Evolutionary conservation across 1,284 basidiomycete species (phyloP).

Genomic region (Irpex rosettiformis): DNA sequence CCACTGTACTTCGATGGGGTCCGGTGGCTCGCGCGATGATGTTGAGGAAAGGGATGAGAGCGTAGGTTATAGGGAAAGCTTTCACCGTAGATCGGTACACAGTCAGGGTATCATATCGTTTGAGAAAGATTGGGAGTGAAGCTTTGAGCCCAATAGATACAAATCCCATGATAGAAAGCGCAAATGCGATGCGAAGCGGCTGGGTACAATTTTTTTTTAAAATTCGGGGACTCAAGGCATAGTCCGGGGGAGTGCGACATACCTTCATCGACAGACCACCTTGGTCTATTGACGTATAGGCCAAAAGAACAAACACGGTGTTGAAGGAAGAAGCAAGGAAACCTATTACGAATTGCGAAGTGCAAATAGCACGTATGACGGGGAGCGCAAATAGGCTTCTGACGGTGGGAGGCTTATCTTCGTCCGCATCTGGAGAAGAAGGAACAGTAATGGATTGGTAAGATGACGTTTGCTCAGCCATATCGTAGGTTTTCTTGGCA

Average conservation of each 20-base stretch:
- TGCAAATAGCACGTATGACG: conserved; percentile 47
- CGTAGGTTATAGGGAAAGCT: conserved; percentile 35
- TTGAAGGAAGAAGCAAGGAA: conserved; percentile 58
- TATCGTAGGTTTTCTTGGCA: not conserved
- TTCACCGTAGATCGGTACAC: conserved; percentile 32
- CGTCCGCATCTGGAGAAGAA: conserved; percentile 5
- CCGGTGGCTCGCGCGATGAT: conserved; percentile 23
- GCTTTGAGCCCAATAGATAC: conserved; percentile 36
- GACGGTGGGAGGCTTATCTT: conserved; percentile 21
- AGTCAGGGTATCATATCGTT: conserved; percentile 28
- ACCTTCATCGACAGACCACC: conserved; percentile 60
- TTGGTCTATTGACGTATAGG: conserved; percentile 51
- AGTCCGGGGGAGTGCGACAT: conserved; percentile 20
- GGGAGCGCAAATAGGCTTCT: conserved; percentile 44
- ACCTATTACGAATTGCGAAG: conserved; percentile 54
- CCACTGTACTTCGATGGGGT: conserved; percentile 11
- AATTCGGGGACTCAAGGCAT: not conserved
- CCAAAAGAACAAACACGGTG: conserved; percentile 62
- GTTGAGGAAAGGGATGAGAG: conserved; percentile 31
- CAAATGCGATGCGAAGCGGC: conserved; percentile 59
- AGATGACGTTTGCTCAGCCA: not conserved
- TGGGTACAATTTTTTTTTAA: conserved; percentile 22
- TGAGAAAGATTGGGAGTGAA: conserved; percentile 32
- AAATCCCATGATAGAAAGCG: conserved; percentile 42
- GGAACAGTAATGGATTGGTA: not conserved